Conservation (phyloP, 1,284 basidiomycete genomes). For the Chalciporus sp. region DNA sequence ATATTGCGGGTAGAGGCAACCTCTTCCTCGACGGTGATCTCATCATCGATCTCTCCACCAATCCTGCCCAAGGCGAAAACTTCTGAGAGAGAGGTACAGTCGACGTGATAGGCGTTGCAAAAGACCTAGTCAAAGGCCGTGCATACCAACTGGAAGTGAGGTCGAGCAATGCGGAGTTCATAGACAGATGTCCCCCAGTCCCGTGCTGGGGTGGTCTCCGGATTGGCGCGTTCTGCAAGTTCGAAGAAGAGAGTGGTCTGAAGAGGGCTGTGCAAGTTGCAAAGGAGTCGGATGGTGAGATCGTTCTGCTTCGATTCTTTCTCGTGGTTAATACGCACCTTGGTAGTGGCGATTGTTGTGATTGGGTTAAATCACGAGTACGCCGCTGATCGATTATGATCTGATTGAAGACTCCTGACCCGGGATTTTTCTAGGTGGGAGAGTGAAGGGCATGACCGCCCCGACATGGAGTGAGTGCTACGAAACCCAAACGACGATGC, state of each 20-base stretch:
- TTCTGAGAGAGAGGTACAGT: not conserved
- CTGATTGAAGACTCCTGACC: not conserved
- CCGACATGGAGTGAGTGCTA: not conserved
- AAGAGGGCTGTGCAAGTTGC: constrained; percentile 45
- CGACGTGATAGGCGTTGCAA: not conserved
- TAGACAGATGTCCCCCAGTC: constrained; percentile 35
- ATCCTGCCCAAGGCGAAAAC: too few species aligned
- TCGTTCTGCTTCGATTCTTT: not conserved
- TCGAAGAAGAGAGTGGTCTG: constrained; percentile 41
- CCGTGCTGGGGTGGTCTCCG: constrained; percentile 48
- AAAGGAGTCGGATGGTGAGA: constrained; percentile 43
- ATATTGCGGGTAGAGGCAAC: too few species aligned
- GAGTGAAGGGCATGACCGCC: not conserved
- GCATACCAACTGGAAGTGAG: constrained; percentile 42
- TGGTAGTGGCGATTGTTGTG: not conserved
- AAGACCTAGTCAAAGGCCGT: constrained; percentile 28
- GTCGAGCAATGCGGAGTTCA: constrained; percentile 37
- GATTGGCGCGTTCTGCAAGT: constrained; percentile 41
- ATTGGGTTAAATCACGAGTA: not conserved
- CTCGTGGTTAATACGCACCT: not conserved
- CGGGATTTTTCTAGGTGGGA: not conserved
- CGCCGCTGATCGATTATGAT: not conserved
- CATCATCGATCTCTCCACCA: too few species aligned
- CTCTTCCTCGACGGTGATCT: too few species aligned
- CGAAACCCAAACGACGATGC: not conserved